Base-by-base conservation (phyloP, 2,329 filamentous ascomycete genomes). In the Albophoma yamanashiensis region DNA sequence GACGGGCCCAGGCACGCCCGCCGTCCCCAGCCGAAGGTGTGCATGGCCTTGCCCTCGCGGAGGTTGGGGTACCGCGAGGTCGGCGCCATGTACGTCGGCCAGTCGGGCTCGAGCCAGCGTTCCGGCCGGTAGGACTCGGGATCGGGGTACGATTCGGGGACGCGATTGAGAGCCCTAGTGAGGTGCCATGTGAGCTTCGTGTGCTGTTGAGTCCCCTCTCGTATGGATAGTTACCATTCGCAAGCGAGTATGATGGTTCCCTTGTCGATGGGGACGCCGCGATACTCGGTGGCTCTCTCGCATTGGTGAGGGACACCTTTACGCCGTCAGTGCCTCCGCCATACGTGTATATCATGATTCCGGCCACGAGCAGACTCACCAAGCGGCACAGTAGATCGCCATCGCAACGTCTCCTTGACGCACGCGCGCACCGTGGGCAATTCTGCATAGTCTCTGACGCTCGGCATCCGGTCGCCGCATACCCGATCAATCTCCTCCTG, bases 71-170 rank as follows among this genome's bases (percentile, higher is more conserved):
- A 87, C 60, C 79, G 78, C 2, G 79, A 79, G n/a, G 88, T 77
- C 0, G 85, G 85, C 66, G 83, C 84, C 66, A 86, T 82, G 73
- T 82, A 88, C 0, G 85, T 86, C 0, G 85, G 85, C 78, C 81
- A 88, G 25, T 73, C 74, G n/a, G 81, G 71, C 64, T 86, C 80
- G 14, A 89, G 77, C 75, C 82, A 89, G 45, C 85, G 79, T 64
- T 86, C 84, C 0, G 86, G 85, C 36, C 25, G 45, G 45, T 31
- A 50, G 45, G 25, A 17, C 25, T 50, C 45, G 20, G 45, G 45
- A 25, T 50, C 45, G 5, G 25, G 25, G 14, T 50, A 31, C 15
- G 2, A 31, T 31, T 17, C 45, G 5, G 12, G 45, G 22, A 17
- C 45, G 45, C 45, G 45, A 14, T 50, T 31, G 25, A 50, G 45